Conservation (phyloP, 192 early-diverging fungal genomes). For the Lobosporangium transversale region DNA sequence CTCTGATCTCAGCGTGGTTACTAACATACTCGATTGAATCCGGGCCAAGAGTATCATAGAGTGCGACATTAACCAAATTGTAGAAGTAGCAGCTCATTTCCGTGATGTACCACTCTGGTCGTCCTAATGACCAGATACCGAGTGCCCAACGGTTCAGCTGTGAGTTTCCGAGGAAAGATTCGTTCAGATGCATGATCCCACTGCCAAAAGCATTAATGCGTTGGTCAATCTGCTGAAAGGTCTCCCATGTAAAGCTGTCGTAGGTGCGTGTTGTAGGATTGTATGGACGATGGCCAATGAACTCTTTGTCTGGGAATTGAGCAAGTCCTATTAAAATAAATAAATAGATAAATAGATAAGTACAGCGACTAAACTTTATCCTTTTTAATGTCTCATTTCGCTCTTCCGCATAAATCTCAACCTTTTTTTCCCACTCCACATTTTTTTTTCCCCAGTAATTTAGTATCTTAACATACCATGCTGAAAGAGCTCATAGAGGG, state of each 20-base stretch:
- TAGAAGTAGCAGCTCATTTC: slow-evolving; percentile 71
- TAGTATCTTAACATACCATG: slow-evolving; percentile 25
- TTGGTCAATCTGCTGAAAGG: slow-evolving; percentile 66
- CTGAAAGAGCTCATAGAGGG: slow-evolving; percentile 49
- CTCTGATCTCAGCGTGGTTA: slow-evolving; percentile 79
- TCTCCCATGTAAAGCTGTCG: slow-evolving; percentile 74
- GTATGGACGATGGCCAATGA: slow-evolving; percentile 68
- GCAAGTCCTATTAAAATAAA: too few relatives aligned
- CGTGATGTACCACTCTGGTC: slow-evolving; percentile 69
- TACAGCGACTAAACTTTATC: background rate
- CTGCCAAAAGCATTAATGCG: slow-evolving; percentile 71
- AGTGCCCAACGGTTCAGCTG: slow-evolving; percentile 56
- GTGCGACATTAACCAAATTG: slow-evolving; percentile 71
- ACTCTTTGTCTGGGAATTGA: slow-evolving; percentile 60
- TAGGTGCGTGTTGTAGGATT: slow-evolving; percentile 62
- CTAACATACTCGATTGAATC: slow-evolving; percentile 84
- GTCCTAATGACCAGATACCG: slow-evolving; percentile 71
- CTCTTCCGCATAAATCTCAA: background rate
- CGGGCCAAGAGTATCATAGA: slow-evolving; percentile 90
- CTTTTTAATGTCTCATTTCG: background rate
- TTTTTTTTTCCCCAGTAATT: too few relatives aligned
- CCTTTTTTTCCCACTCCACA: too few relatives aligned
- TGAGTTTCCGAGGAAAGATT: slow-evolving; percentile 37
- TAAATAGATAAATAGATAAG: too few relatives aligned
- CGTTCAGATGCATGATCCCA: slow-evolving; percentile 68